Evolutionary conservation across 2,329 filamentous ascomycete species (phyloP), one percentile per base, ranked within the genome.

Genomic region (Fusarium sp.): DNA sequence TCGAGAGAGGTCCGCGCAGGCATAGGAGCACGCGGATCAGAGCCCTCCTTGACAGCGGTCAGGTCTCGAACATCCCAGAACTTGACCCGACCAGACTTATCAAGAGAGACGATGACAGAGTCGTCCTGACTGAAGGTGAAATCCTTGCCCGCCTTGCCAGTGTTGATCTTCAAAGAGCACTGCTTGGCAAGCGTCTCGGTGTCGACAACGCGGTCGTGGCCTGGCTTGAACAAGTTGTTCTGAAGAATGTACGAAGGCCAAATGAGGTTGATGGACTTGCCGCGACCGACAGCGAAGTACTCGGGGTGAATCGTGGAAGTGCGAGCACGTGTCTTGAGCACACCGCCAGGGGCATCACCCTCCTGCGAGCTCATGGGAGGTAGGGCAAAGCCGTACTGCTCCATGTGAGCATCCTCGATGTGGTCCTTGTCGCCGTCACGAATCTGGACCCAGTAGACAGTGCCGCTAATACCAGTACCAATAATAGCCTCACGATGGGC

Each of bases 81-180:
- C 77, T 96, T 95, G 78, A 98, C 89, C 60, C 92, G 89, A 43
- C 95, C 96, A 57, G 93, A 94, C 80, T 99, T 99, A 76, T 99
- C 96, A 48, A 99, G 86, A 44, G 94, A 97, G 42, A 96, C 93
- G 67, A 99, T 92, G 36, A 94, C 88, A 2, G 90, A 91, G 75
- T 99, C 95, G 75, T 99, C 95, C 75, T 96, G 93, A 76, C 94
- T 97, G 78, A 99, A 99, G 42, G 89, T 90, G 74, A 99, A 99
- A 75, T 99, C 95, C 77, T 99, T 99, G 63, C 93, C 95, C 65
- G 95, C 94, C 80, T 99, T 99, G 68, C 94, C 95, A 61, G 93
- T 98, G 68, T 94, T 92, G 76, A 99, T 97, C 77, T 93, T 96
- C 65, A 98, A 81, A 44, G 91, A 91, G 71, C 91, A 93, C 72